Percentiles rank a stretch among this genome's conserved stretches.
Evolutionary conservation across 2,329 filamentous ascomycete genomes (phyloP).

Genomic region (Fusarium acutatum): DNA sequence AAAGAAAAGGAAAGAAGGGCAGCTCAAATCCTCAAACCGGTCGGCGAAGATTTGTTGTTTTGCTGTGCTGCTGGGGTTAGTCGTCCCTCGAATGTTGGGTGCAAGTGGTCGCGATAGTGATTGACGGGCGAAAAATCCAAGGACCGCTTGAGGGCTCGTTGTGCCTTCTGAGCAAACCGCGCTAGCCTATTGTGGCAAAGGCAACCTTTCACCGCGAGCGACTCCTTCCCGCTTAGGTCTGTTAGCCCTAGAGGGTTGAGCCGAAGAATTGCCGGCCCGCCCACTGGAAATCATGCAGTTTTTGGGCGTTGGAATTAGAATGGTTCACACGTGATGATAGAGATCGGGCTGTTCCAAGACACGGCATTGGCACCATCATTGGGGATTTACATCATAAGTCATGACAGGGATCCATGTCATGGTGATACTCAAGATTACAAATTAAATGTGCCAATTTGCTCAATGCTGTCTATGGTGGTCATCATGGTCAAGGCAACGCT

Average conservation of each 20-base stretch:
- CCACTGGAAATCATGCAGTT: background rate
- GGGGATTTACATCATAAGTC: background rate
- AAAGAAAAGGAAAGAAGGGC: slow-evolving; percentile 46
- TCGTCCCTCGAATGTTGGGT: slow-evolving; percentile 50
- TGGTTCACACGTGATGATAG: slow-evolving; percentile 20
- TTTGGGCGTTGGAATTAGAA: background rate
- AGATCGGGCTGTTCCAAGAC: background rate
- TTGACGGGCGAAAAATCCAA: slow-evolving; percentile 52
- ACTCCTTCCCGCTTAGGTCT: slow-evolving; percentile 51
- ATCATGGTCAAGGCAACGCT: slow-evolving; percentile 36
- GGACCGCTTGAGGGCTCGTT: slow-evolving; percentile 51
- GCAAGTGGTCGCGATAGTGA: slow-evolving; percentile 53
- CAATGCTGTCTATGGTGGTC: slow-evolving; percentile 37
- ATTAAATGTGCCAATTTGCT: slow-evolving; percentile 26
- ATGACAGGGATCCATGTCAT: background rate
- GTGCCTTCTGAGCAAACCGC: slow-evolving; percentile 48
- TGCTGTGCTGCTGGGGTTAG: slow-evolving; percentile 54
- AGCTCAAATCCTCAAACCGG: slow-evolving; percentile 51
- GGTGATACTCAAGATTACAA: background rate
- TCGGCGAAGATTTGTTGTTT: slow-evolving; percentile 50
- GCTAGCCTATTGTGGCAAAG: slow-evolving; percentile 48
- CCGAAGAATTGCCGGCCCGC: slow-evolving; percentile 46
- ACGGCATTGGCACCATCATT: background rate
- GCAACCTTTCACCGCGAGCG: slow-evolving; percentile 46
- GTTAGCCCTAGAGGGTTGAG: slow-evolving; percentile 47